Evolutionary conservation across 129 eudicot species (phyloP).

Genomic region (Escallonia herrerae): DNA sequence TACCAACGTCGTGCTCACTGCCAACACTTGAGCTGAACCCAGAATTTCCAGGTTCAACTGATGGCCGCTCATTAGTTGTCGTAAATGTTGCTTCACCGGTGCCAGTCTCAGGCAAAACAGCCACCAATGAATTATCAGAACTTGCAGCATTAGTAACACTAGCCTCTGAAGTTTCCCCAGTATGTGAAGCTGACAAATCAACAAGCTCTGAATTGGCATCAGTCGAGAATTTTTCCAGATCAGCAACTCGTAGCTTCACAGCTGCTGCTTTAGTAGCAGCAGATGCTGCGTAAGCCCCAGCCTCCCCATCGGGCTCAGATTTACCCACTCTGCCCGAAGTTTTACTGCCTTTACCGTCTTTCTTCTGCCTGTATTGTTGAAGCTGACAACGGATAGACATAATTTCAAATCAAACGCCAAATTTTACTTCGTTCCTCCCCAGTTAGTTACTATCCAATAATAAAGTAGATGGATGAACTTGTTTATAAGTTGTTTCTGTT

Average conservation of each 20-base stretch:
- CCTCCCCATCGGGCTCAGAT: constrained; percentile 35
- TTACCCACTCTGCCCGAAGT: constrained; percentile 57
- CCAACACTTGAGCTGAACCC: constrained; percentile 7
- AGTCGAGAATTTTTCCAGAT: constrained; percentile 19
- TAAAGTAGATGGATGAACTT: neutral
- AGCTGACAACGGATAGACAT: constrained; percentile 47
- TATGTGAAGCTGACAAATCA: constrained; percentile 16
- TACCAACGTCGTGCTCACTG: constrained; percentile 14
- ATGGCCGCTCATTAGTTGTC: constrained; percentile 4
- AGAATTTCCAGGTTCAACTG: constrained; percentile 28
- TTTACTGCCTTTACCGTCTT: constrained; percentile 78
- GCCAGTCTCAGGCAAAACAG: constrained; percentile 13
- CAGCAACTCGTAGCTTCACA: constrained; percentile 28
- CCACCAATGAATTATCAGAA: constrained; percentile 22
- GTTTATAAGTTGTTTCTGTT: neutral
- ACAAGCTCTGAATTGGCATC: constrained; percentile 21
- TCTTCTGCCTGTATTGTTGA: constrained; percentile 89
- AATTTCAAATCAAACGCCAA: constrained; percentile 6
- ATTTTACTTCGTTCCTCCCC: neutral
- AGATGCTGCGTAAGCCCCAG: constrained; percentile 31
- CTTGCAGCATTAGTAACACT: constrained; percentile 17
- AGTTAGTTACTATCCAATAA: neutral
- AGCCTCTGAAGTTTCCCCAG: constrained; percentile 16
- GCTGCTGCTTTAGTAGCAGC: constrained; percentile 20
- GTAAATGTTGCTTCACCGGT: constrained; percentile 3